Evolutionary conservation across 768 basidiomycete species (phyloP), one percentile per base, ranked within the genome.

Genomic region (Auricularia sp.): DNA sequence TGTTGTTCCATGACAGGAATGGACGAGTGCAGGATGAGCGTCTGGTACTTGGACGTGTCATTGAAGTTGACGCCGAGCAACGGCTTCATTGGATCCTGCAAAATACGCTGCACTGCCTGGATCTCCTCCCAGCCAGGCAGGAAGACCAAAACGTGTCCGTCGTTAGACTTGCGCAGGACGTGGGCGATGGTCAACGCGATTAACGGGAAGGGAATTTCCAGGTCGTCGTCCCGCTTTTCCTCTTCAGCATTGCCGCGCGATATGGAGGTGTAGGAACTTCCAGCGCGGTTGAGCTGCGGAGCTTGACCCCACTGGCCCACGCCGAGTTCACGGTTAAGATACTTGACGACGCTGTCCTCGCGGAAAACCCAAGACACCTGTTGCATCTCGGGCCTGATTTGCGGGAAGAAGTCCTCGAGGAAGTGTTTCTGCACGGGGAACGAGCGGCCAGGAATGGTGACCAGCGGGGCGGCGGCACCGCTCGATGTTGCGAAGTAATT

Each of bases 91-190:
- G 80, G 79, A 12, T 79, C 77, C 61, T 79, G 74, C n/a, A 95
- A 77, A 29, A 80, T 75, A 65, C 84, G 82, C 67, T 91, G 86
- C 12, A 91, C 84, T 5, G 81, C 77, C 61, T 81, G 79, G 62
- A 98, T 97, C 69, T 96, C 93, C 33, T 96, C 92, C 88, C 90
- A 91, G 29, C 93, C 93, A n/a, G 92, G 90, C 10, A 94, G 75
- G 79, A 97, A 96, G 23, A 94, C 91, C 59, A 96, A 81, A 54
- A 93, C 87, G 71, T 95, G 92, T 2, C 94, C 94, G 29, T 89
- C 87, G 42, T 87, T 79, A 0, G 93, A 87, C 47, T 77, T 78
- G 61, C 82, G 78, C 47, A 97, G 74, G 59, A 93, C 88, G 73
- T 93, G 85, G 0, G 87, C 81, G 71, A 98, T 82, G 33, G 87